A percentile compares a stretch with the other conserved stretches of the same genome.
These are phyloP conservation scores for Bifiguratus adelaidae DNA, from an alignment of 192 early-diverging fungal genomes.

Conservation along the genomic window DNA sequence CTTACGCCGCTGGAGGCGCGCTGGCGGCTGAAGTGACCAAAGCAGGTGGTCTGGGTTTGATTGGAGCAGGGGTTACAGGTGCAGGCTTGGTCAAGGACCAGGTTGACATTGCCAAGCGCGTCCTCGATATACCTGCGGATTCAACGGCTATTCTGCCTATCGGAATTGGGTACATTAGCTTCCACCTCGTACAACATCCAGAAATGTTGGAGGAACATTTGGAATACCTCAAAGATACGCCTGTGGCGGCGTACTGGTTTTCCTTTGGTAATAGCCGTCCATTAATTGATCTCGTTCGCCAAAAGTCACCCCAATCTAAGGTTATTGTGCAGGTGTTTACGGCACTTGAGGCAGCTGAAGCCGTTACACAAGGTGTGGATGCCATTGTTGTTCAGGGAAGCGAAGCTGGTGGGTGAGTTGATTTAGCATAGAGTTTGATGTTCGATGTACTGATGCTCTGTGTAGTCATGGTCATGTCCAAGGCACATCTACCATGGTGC, in stretches of 20 bases:
- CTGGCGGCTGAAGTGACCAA: constrained; percentile 28
- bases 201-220: constrained; percentile 13
- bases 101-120: too few species aligned
- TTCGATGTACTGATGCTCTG: too few species aligned
- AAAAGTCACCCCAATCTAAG: constrained; percentile 9
- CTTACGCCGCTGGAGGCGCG: constrained; percentile 16
- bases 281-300: constrained; percentile 14
- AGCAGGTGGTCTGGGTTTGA: constrained; percentile 17
- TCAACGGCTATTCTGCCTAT: constrained; percentile 28
- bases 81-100: too few species aligned
- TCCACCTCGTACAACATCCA: constrained; percentile 19
- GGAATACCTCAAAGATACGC: constrained; percentile 7
- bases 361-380: constrained; percentile 24
- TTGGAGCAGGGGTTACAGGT: neutral
- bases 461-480: too few species aligned
- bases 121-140: too few species aligned
- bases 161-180: constrained; percentile 27
- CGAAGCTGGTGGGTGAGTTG: constrained; percentile 24
- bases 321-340: constrained; percentile 36
- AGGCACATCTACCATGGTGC: neutral
- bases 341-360: constrained; percentile 23
- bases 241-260: constrained; percentile 30
- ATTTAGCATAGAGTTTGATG: too few species aligned
- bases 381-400: constrained; percentile 37
- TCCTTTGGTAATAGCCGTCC: constrained; percentile 28